Evolutionary conservation across 768 basidiomycete genomes (phyloP), one percentile per base, ranked within the genome.

Genomic region (Baorangia bicolor): DNA sequence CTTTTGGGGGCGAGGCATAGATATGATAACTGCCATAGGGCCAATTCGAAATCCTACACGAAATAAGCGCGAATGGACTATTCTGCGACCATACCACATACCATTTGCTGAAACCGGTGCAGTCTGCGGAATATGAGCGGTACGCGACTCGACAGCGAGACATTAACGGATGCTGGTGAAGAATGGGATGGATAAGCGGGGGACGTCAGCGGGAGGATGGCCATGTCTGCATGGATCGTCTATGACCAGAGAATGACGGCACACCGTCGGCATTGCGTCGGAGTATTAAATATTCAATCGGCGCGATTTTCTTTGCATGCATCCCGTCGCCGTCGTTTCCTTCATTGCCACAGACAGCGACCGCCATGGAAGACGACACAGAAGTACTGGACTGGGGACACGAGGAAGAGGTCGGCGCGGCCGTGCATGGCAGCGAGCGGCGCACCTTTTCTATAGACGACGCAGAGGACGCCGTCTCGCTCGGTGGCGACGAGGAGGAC

Each of bases 21-120:
- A 75, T 97, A 97, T 11, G 91, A 94, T 53, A 98, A 73, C 69
- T 97, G 94, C 94, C 95, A 98, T 30, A 92, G 88, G 12, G 96
- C 96, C 43, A 96, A 77, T 72, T 98, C 96, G 73, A 98, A 97
- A 72, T 98, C 96, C 95, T 98, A 68, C 9, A 27, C 4, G 31
- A 18, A 9, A 21, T 62, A 33, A 63, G 59, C 40, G 12, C 16
- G 2, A 28, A 16, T 12, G 18, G n/a, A 12, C 8, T 1, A 4
- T n/a, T 10, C 31, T 20, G 46, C 16, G 2, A 51, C 48, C 49
- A 53, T 16, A 18, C 5, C 9, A 38, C 82, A 48, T 56, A 87
- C 93, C 93, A 95, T 94, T 71, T 93, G 90, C 53, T 92, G 87
- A 61, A 94, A 87, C 56, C 90, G 82, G 62, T 88, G 83, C 46